These are phyloP conservation scores for Picocystis sp. DNA, from an alignment of 163 green algal genomes.

Conservation along the genomic window DNA sequence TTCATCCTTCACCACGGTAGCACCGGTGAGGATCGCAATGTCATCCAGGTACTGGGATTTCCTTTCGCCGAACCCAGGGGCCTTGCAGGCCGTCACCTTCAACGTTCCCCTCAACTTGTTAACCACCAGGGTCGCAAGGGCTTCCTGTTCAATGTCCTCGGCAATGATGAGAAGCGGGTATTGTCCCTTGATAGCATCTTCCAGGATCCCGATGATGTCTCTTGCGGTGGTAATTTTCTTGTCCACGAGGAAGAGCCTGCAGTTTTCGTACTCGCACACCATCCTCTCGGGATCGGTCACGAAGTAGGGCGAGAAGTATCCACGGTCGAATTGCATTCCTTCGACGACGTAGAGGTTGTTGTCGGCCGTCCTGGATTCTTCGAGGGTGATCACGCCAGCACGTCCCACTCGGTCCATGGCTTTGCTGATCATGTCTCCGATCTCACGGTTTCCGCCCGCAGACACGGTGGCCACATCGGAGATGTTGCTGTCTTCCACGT, in stretches of 20 bases:
- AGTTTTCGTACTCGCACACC: slow-evolving; percentile 94
- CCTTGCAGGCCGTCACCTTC: slow-evolving; percentile 93
- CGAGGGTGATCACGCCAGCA: slow-evolving; percentile 92
- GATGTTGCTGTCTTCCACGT: slow-evolving; percentile 80
- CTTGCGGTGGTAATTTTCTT: slow-evolving; percentile 96
- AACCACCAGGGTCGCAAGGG: slow-evolving; percentile 94
- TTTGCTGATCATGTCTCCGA: slow-evolving; percentile 87
- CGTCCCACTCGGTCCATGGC: slow-evolving; percentile 89
- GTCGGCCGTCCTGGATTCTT: slow-evolving; percentile 91
- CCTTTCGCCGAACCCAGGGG: slow-evolving; percentile 95
- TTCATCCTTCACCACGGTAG: slow-evolving; percentile 42
- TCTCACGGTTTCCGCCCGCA: slow-evolving; percentile 69
- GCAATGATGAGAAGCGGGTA: slow-evolving; percentile 97
- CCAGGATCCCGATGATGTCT: slow-evolving; percentile 89
- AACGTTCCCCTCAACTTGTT: slow-evolving; percentile 97
- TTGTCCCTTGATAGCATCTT: slow-evolving; percentile 66
- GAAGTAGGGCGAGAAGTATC: slow-evolving; percentile 99
- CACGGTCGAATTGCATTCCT: slow-evolving; percentile 94
- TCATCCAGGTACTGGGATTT: slow-evolving; percentile 97
- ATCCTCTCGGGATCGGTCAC: slow-evolving; percentile 98
- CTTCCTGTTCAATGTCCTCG: slow-evolving; percentile 99
- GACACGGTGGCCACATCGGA: slow-evolving; percentile 89
- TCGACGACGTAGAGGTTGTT: slow-evolving; percentile 94
- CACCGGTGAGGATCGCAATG: slow-evolving; percentile 95
- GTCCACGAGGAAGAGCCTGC: slow-evolving; percentile 93